phyloP scores from a whole-genome alignment of 169 alveolate species.

The Perkinsus olseni region DNA sequence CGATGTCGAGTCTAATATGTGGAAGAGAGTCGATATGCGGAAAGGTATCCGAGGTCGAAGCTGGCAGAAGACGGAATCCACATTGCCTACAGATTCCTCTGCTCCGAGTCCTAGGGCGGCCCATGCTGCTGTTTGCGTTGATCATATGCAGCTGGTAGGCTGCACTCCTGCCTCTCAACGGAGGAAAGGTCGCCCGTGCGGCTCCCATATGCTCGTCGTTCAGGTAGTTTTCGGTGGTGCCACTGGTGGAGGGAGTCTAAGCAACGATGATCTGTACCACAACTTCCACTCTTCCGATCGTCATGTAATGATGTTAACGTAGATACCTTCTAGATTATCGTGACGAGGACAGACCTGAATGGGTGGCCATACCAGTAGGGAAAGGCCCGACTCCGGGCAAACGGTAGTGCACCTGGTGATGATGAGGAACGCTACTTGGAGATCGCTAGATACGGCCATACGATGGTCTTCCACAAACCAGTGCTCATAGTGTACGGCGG shows the following conservation, averaged over 20 bases:
- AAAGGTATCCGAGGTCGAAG: background rate
- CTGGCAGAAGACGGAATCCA: background rate
- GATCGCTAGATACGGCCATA: constrained; percentile 53
- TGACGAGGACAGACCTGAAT: constrained; percentile 78
- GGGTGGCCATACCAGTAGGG: constrained; percentile 93
- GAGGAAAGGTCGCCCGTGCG: background rate
- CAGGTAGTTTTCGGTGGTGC: constrained; percentile 92
- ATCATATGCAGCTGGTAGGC: constrained; percentile 76
- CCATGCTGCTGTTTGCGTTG: constrained; percentile 98
- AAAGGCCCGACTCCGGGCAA: constrained; percentile 96
- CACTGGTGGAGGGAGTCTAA: constrained; percentile 97
- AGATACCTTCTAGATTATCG: constrained; percentile 82
- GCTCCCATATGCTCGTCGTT: background rate
- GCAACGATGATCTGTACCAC: constrained; percentile 77
- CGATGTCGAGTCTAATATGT: constrained; percentile 67
- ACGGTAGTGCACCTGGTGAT: constrained; percentile 75
- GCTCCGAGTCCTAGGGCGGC: constrained; percentile 98
- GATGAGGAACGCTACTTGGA: background rate
- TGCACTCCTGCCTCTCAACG: background rate
- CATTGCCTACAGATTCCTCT: constrained; percentile 32
- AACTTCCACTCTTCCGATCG: background rate
- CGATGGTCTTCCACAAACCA: constrained; percentile 91
- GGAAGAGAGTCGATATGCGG: constrained; percentile 77
- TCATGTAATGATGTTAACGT: background rate
- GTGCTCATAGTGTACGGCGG: constrained; percentile 95